Conservation (phyloP, 129 eudicot species). For the Gnaphalium uliginosum region DNA sequence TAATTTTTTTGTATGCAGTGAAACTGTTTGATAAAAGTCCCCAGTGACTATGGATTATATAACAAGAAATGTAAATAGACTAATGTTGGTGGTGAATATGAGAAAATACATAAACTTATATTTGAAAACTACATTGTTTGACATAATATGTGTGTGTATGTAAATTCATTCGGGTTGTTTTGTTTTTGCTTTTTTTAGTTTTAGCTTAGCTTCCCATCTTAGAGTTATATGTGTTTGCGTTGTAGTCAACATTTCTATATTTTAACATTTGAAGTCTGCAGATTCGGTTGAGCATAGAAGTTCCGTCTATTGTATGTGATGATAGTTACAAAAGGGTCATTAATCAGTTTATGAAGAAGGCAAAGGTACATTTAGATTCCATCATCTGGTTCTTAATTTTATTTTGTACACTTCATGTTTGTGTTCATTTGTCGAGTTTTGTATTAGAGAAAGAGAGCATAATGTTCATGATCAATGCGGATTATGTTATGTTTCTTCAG, state of each 20-base stretch:
- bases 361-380: conserved; percentile 54
- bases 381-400: conserved; percentile 4
- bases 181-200: background rate
- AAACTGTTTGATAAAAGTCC: conserved; percentile 32
- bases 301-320: conserved; percentile 79
- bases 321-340: conserved; percentile 74
- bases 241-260: background rate
- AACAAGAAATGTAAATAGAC: conserved; percentile 16
- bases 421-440: conserved; percentile 1
- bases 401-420: background rate
- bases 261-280: conserved; percentile 41
- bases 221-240: background rate
- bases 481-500: conserved; percentile 34
- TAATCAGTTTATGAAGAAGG: conserved; percentile 60
- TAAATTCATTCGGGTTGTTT: background rate
- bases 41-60: background rate
- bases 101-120: no score
- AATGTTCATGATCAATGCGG: background rate
- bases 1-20: conserved; percentile 6
- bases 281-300: conserved; percentile 78
- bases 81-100: background rate
- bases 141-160: background rate
- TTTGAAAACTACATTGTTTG: no score
- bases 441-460: background rate
- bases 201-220: background rate